phyloP scores from a whole-genome alignment of 352 stramenopile genomes.

The Peronospora tabacina region DNA sequence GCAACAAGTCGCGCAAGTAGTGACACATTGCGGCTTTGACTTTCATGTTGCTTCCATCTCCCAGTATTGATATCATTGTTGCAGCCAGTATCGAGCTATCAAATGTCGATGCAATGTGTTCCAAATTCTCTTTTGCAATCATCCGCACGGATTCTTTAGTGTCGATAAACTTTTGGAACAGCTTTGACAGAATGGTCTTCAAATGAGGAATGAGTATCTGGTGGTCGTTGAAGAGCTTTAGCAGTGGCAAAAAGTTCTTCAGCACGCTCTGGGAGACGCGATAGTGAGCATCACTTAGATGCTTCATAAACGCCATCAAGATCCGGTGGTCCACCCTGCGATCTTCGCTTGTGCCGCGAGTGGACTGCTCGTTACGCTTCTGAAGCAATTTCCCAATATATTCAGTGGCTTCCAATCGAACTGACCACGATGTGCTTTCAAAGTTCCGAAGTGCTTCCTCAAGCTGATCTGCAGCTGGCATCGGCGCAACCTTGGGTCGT shows the following conservation, averaged over 20 bases:
- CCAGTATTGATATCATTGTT: conserved; percentile 50
- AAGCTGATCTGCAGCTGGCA: conserved; percentile 29
- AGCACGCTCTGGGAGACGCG: conserved; percentile 64
- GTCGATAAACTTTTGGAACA: conserved; percentile 76
- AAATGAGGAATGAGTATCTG: conserved; percentile 43
- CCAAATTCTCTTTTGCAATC: conserved; percentile 51
- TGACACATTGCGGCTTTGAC: conserved; percentile 60
- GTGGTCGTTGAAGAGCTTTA: conserved; percentile 34
- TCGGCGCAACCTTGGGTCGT: conserved; percentile 7
- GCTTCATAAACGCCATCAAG: conserved; percentile 44
- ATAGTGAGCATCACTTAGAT: conserved; percentile 67
- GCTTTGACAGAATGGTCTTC: conserved; percentile 47
- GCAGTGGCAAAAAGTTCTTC: conserved; percentile 41
- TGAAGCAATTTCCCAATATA: conserved; percentile 32
- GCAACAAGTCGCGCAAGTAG: conserved; percentile 55
- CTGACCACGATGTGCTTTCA: conserved; percentile 54
- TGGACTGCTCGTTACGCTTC: conserved; percentile 11
- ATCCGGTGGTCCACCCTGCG: conserved; percentile 54
- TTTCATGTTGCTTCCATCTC: conserved; percentile 75
- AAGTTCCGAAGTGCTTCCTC: conserved; percentile 46
- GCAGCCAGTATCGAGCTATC: conserved; percentile 41
- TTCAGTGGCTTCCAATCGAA: conserved; percentile 54
- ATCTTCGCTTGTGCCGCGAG: conserved; percentile 8
- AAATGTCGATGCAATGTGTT: conserved; percentile 43
- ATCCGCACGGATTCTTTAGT: conserved; percentile 55